Evolutionary conservation across 2,329 filamentous ascomycete genomes (phyloP).

Genomic region (Diaporthe helianthi): DNA sequence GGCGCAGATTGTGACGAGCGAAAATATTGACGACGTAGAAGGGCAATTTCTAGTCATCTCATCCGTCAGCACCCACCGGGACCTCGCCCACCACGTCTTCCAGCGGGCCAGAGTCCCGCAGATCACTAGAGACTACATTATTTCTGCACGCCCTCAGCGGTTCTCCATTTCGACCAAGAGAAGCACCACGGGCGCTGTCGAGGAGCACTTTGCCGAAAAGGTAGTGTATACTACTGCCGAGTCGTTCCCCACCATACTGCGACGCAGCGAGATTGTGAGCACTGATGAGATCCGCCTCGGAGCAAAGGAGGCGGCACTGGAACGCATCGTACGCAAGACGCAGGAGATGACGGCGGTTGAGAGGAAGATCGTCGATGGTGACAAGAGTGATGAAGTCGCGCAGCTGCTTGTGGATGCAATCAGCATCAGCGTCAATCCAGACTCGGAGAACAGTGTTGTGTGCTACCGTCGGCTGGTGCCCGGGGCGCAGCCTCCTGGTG

Average conservation of each 20-base stretch:
- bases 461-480: constrained; percentile 79
- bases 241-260: constrained; percentile 87
- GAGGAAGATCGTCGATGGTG: constrained; percentile 74
- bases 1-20: constrained; percentile 78
- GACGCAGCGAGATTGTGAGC: constrained; percentile 82
- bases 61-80: constrained; percentile 80
- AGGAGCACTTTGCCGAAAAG: constrained; percentile 83
- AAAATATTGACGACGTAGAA: constrained; percentile 79
- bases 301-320: constrained; percentile 86
- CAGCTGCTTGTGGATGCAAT: constrained; percentile 77
- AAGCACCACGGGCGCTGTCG: constrained; percentile 71
- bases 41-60: constrained; percentile 89
- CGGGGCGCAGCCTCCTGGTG: constrained; percentile 43
- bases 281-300: constrained; percentile 71
- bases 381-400: constrained; percentile 66
- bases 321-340: constrained; percentile 89
- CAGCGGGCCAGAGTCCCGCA: constrained; percentile 86
- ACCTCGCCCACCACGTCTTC: constrained; percentile 82
- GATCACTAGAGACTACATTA: constrained; percentile 83
- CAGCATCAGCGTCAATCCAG: constrained; percentile 76
- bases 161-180: constrained; percentile 82
- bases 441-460: constrained; percentile 78
- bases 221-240: constrained; percentile 83
- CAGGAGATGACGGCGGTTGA: constrained; percentile 81
- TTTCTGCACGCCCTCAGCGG: constrained; percentile 76